Evolutionary conservation across 495 filamentous ascomycete genomes (phyloP).

Genomic region (Ramalina intermedia): DNA sequence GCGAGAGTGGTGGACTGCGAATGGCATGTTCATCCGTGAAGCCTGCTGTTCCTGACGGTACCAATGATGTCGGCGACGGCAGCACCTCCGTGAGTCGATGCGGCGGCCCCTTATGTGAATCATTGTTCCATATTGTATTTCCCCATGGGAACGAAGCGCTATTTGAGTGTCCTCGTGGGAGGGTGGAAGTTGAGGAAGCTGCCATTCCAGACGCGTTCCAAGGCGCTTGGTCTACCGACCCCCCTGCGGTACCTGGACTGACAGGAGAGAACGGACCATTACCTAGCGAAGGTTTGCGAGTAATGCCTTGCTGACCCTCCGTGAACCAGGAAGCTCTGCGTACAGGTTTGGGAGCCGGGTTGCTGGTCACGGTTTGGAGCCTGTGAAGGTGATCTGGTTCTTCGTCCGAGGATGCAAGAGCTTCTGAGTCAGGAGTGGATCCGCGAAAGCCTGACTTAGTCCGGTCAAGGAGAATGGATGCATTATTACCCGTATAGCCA

Average conservation of each 20-base stretch:
- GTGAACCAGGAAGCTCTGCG: slow-evolving; percentile 42
- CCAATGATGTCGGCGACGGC: slow-evolving; percentile 58
- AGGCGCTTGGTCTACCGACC: slow-evolving; percentile 51
- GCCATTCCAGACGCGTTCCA: slow-evolving; percentile 38
- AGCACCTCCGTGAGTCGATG: slow-evolving; percentile 59
- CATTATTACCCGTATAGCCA: slow-evolving; percentile 25
- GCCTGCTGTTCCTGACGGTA: slow-evolving; percentile 32
- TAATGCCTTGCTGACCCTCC: slow-evolving; percentile 30
- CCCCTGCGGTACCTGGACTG: slow-evolving; percentile 59
- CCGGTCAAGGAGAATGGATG: slow-evolving; percentile 56
- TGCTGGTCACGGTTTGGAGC: slow-evolving; percentile 21
- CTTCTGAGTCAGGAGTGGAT: slow-evolving; percentile 86
- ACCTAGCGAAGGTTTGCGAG: slow-evolving; percentile 36
- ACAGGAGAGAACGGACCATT: slow-evolving; percentile 54
- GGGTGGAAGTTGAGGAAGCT: slow-evolving; percentile 33
- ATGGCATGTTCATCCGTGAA: slow-evolving; percentile 32
- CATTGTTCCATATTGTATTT: slow-evolving; percentile 62
- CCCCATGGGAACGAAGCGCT: slow-evolving; percentile 54
- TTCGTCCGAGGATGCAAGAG: slow-evolving; percentile 83
- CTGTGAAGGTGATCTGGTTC: slow-evolving; percentile 44
- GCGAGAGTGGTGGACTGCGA: slow-evolving; percentile 36
- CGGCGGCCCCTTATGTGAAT: slow-evolving; percentile 60
- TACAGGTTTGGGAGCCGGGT: slow-evolving; percentile 25
- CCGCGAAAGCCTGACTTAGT: slow-evolving; percentile 49
- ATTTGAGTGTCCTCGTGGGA: slow-evolving; percentile 44